These are phyloP conservation scores for Bipolaris bicolor DNA, from an alignment of 2,329 filamentous ascomycete species.

Conservation along the genomic window DNA sequence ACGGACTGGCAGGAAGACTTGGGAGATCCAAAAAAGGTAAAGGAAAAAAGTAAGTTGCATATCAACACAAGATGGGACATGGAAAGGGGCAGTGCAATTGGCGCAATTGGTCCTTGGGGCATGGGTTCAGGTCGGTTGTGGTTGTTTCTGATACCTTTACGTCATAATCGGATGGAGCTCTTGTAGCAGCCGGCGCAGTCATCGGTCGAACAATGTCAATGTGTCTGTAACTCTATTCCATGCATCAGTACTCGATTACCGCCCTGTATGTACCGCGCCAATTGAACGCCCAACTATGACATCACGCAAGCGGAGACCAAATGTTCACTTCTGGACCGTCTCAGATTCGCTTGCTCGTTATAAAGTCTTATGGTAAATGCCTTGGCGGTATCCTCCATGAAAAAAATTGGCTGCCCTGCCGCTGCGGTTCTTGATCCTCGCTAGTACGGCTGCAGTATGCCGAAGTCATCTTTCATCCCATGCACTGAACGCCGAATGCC, in stretches of 20 bases:
- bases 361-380: constrained; percentile 50
- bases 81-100: background rate
- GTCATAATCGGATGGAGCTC: constrained; percentile 8
- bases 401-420: constrained; percentile 46
- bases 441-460: constrained; percentile 50
- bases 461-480: constrained; percentile 51
- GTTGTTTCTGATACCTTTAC: constrained; percentile 14
- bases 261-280: constrained; percentile 29
- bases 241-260: constrained; percentile 38
- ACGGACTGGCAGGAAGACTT: constrained; percentile 37
- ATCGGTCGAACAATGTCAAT: constrained; percentile 24
- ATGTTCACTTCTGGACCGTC: constrained; percentile 49
- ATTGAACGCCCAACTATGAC: constrained; percentile 37
- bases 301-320: constrained; percentile 44
- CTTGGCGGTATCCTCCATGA: constrained; percentile 49
- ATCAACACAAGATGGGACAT: background rate
- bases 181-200: constrained; percentile 16
- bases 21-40: constrained; percentile 37
- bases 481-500: constrained; percentile 49
- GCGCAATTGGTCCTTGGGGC: constrained; percentile 5
- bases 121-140: constrained; percentile 5
- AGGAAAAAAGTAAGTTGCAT: constrained; percentile 28
- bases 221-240: constrained; percentile 36
- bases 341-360: constrained; percentile 52
- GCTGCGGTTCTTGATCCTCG: constrained; percentile 43